phyloP scores from a whole-genome alignment of 768 basidiomycete genomes.

The Boletus sp. region DNA sequence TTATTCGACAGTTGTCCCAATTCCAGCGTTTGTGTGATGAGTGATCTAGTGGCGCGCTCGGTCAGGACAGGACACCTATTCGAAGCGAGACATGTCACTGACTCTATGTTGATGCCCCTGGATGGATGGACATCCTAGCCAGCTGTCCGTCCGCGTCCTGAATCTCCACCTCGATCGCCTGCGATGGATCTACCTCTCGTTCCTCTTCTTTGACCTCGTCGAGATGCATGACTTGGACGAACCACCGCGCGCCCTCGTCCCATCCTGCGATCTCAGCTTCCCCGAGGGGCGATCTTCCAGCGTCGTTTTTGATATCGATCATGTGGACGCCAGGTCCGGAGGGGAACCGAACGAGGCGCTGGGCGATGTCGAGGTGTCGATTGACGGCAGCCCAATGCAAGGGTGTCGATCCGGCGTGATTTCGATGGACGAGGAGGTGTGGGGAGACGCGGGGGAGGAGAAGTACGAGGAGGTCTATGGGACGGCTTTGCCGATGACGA shows the following conservation, averaged over 20 bases:
- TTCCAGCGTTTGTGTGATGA: no score
- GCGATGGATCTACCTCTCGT: conserved; percentile 29
- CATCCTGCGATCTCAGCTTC: conserved; percentile 79
- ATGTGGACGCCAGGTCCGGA: conserved; percentile 60
- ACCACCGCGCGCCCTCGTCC: conserved; percentile 83
- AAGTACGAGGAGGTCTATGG: conserved; percentile 70
- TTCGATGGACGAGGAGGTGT: conserved; percentile 58
- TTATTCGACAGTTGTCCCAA: no score
- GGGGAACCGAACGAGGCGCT: conserved; percentile 57
- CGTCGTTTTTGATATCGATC: conserved; percentile 75
- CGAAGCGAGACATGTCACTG: no score
- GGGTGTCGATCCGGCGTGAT: conserved; percentile 75
- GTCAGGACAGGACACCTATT: no score
- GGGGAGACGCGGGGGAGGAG: conserved; percentile 62
- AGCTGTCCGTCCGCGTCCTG: conserved; percentile 69
- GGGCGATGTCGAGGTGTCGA: conserved; percentile 61
- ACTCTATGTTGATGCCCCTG: background rate
- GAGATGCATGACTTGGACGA: conserved; percentile 79
- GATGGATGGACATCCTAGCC: conserved; percentile 56
- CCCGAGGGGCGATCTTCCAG: conserved; percentile 72
- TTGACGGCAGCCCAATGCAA: conserved; percentile 93
- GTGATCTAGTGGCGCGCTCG: no score
- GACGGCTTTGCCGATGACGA: conserved; percentile 37
- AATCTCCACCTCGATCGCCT: conserved; percentile 65
- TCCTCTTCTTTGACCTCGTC: conserved; percentile 45